Conservation (phyloP, 768 basidiomycete genomes). For the Pleurotus salmoneostramineus region DNA sequence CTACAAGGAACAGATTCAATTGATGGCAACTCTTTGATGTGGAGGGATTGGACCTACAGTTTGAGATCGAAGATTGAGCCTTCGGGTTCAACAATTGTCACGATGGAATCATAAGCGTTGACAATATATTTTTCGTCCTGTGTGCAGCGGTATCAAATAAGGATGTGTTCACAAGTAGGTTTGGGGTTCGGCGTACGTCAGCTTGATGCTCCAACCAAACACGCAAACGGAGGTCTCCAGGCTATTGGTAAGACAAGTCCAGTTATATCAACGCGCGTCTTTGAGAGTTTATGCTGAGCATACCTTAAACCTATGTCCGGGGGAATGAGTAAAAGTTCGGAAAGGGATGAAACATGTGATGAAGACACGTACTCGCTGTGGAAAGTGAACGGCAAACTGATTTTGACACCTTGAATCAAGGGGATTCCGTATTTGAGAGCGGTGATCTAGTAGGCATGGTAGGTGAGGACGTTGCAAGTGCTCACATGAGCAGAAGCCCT, state of each 20-base stretch:
- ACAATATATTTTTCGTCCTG: constrained; percentile 60
- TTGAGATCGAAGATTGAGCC: constrained; percentile 75
- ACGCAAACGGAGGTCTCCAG: constrained; percentile 70
- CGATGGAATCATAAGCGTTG: constrained; percentile 68
- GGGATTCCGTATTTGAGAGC: constrained; percentile 46
- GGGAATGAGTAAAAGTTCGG: too few species aligned
- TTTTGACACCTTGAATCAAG: constrained; percentile 51
- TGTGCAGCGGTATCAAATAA: constrained; percentile 1
- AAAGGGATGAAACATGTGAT: constrained; percentile 1
- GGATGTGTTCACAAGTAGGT: not conserved
- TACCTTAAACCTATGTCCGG: constrained; percentile 56
- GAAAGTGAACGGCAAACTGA: constrained; percentile 70
- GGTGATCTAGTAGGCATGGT: constrained; percentile 45
- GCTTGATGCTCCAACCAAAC: constrained; percentile 71
- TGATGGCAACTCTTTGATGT: constrained; percentile 2
- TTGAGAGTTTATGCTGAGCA: not conserved
- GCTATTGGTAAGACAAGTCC: constrained; percentile 37
- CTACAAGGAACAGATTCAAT: constrained; percentile 18
- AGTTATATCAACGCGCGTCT: not conserved
- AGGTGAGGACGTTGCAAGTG: not conserved
- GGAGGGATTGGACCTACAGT: constrained; percentile 45
- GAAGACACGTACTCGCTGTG: constrained; percentile 71
- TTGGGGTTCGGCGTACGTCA: constrained; percentile 41
- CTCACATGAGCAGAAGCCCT: constrained; percentile 14
- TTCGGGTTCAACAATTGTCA: constrained; percentile 79